A percentile compares a stretch with the other conserved stretches of the same genome.
These are phyloP conservation scores for Clonostachys rhizophaga DNA, from an alignment of 2,329 filamentous ascomycete genomes.

Conservation along the genomic window DNA sequence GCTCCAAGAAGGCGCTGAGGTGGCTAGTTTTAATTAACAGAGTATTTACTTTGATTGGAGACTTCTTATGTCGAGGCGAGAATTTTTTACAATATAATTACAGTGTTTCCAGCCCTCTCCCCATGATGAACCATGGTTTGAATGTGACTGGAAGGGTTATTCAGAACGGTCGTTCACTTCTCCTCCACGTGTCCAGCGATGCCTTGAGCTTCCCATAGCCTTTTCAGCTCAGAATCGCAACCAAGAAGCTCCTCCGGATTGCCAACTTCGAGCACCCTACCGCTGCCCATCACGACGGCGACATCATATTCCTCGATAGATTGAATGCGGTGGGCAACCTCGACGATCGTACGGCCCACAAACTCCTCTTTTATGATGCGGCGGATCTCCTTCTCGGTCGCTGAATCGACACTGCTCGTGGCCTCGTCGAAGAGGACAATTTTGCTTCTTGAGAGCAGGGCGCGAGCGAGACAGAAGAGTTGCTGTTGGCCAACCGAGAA, in stretches of 20 bases:
- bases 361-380: slow-evolving; percentile 11
- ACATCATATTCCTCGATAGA: slow-evolving; percentile 16
- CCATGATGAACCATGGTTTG: too few species aligned
- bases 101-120: too few species aligned
- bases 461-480: slow-evolving; percentile 54
- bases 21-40: too few species aligned
- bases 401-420: slow-evolving; percentile 20
- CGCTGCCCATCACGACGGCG: slow-evolving; percentile 18
- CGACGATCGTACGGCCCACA: slow-evolving; percentile 15
- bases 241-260: slow-evolving; percentile 13
- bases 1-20: too few species aligned
- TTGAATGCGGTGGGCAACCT: slow-evolving; percentile 20
- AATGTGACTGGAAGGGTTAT: too few species aligned
- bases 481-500: slow-evolving; percentile 54
- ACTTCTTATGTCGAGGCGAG: too few species aligned
- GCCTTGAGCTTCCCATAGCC: slow-evolving; percentile 11
- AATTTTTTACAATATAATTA: too few species aligned
- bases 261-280: slow-evolving; percentile 15
- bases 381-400: slow-evolving; percentile 18
- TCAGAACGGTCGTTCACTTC: too few species aligned
- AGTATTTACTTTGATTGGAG: too few species aligned
- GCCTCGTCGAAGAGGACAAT: slow-evolving; percentile 13
- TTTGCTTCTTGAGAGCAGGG: slow-evolving; percentile 33
- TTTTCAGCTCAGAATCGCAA: slow-evolving; percentile 10
- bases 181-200: too few species aligned